These are phyloP conservation scores for Ascochyta pisi DNA, from an alignment of 2,329 filamentous ascomycete species.

Conservation along the genomic window DNA sequence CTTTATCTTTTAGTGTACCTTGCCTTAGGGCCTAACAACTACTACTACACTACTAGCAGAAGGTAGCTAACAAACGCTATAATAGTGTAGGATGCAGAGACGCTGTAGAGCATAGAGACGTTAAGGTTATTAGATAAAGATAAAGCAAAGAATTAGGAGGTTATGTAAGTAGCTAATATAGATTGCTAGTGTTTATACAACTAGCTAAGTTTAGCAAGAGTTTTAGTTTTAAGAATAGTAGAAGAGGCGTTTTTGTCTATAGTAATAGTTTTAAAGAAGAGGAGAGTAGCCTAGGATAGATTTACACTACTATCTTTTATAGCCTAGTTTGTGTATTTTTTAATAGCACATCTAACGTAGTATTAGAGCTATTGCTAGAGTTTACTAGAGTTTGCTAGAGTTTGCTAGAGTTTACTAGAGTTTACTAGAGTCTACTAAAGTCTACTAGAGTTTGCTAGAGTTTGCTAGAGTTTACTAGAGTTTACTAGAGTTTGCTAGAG, in stretches of 20 bases:
- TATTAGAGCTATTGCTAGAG: slow-evolving; percentile 28
- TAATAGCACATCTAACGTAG: slow-evolving; percentile 52
- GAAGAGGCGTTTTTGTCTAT: slow-evolving; percentile 51
- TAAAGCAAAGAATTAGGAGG: neutral
- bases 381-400: too few species aligned
- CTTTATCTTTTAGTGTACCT: too few species aligned
- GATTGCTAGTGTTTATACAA: slow-evolving; percentile 54
- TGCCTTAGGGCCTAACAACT: too few species aligned
- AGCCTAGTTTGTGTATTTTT: slow-evolving; percentile 62
- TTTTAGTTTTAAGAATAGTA: slow-evolving; percentile 49
- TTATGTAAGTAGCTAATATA: slow-evolving; percentile 37
- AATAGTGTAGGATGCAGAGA: slow-evolving; percentile 60
- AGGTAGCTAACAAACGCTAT: slow-evolving; percentile 61
- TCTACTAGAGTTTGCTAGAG: too few species aligned
- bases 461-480: too few species aligned
- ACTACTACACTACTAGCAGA: slow-evolving; percentile 32
- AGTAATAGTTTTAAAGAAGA: slow-evolving; percentile 56
- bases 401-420: too few species aligned
- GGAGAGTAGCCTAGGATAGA: slow-evolving; percentile 44
- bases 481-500: too few species aligned
- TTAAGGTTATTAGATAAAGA: slow-evolving; percentile 19
- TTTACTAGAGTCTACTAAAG: too few species aligned
- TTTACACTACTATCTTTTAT: slow-evolving; percentile 57
- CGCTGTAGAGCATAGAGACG: slow-evolving; percentile 60
- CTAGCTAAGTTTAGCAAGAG: slow-evolving; percentile 53